A percentile compares a stretch with the other conserved stretches of the same genome.
Conservation (phyloP, 2,329 filamentous ascomycete species). For the Hypomyces perniciosus region DNA sequence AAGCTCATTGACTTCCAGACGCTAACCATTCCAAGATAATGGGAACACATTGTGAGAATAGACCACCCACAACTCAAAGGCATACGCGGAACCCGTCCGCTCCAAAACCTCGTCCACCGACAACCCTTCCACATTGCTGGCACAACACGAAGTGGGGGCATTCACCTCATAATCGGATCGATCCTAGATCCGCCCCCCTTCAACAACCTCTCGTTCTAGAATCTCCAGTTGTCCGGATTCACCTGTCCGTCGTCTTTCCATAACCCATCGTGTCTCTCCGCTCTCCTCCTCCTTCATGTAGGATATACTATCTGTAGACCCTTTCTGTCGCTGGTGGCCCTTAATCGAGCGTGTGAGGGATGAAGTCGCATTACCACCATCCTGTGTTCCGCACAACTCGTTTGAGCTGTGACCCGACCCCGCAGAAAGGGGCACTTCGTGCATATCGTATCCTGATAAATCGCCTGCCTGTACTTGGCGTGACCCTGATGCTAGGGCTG, state of each 20-base stretch:
- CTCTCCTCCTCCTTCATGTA: slow-evolving; percentile 60
- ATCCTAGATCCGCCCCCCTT: slow-evolving; percentile 43
- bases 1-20: too few relatives aligned
- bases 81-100: too few relatives aligned
- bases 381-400: background rate
- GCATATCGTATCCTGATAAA: too few relatives aligned
- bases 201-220: slow-evolving; percentile 58
- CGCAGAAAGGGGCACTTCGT: background rate
- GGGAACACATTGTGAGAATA: too few relatives aligned
- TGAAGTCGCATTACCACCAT: slow-evolving; percentile 12
- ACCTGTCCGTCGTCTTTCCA: slow-evolving; percentile 60
- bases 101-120: too few relatives aligned
- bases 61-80: too few relatives aligned
- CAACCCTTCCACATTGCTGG: too few relatives aligned
- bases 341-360: slow-evolving; percentile 16
- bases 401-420: slow-evolving; percentile 1
- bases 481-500: background rate
- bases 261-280: slow-evolving; percentile 58
- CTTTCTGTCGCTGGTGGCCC: slow-evolving; percentile 47
- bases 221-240: slow-evolving; percentile 61
- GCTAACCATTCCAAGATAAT: too few relatives aligned
- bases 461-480: background rate
- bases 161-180: too few relatives aligned
- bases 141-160: too few relatives aligned
- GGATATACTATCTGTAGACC: slow-evolving; percentile 62